These are phyloP conservation scores for Tolypocladium endophyticum DNA, from an alignment of 2,329 filamentous ascomycete species.

Conservation along the genomic window DNA sequence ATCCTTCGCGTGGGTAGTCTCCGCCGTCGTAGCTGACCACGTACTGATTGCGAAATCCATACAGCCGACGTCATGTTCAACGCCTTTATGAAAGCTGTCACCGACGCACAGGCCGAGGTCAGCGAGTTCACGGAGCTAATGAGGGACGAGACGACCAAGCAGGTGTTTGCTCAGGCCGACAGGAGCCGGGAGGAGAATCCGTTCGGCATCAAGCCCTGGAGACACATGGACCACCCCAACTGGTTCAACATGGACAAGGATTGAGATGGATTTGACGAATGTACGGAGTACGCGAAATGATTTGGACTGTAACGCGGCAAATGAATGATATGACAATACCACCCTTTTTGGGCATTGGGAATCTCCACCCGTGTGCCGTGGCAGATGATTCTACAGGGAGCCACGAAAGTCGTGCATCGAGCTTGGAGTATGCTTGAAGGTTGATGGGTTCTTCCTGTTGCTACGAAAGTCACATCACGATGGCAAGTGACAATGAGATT, in stretches of 20 bases:
- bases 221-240: constrained; percentile 45
- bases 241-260: constrained; percentile 35
- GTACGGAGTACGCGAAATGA: neutral
- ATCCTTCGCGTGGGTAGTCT: constrained; percentile 36
- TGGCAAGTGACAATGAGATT: neutral
- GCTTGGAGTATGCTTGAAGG: neutral
- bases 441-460: neutral
- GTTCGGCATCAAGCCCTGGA: constrained; percentile 48
- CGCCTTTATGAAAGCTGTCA: constrained; percentile 36
- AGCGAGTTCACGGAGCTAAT: constrained; percentile 38
- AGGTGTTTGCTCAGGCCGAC: constrained; percentile 39
- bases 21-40: neutral
- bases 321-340: neutral
- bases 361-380: neutral
- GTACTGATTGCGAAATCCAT: constrained; percentile 1
- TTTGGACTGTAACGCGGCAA: neutral
- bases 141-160: constrained; percentile 33
- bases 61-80: constrained; percentile 40
- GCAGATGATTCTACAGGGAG: neutral
- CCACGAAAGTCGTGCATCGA: neutral
- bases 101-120: constrained; percentile 37
- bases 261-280: neutral
- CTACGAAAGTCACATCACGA: neutral
- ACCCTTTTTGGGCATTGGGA: neutral
- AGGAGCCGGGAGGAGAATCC: constrained; percentile 45